phyloP scores from a whole-genome alignment of 352 stramenopile species.

The Phytophthora podocarpi region DNA sequence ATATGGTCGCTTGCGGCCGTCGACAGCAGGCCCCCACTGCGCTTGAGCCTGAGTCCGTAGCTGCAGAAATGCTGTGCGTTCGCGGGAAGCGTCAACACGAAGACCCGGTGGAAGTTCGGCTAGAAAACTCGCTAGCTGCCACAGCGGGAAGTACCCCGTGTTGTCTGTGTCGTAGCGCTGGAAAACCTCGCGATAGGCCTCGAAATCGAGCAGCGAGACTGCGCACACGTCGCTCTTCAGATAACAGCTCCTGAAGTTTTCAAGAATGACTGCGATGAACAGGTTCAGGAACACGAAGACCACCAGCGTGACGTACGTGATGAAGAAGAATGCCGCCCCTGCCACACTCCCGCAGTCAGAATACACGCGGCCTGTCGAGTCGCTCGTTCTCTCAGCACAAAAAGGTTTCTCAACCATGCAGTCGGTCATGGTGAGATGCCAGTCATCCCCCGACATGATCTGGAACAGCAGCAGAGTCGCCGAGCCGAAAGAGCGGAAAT shows the following conservation, averaged over 20 bases:
- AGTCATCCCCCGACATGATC: slow-evolving; percentile 85
- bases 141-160: slow-evolving; percentile 64
- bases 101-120: slow-evolving; percentile 58
- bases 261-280: slow-evolving; percentile 83
- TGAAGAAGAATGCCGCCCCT: slow-evolving; percentile 62
- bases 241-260: slow-evolving; percentile 86
- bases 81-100: slow-evolving; percentile 41
- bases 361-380: slow-evolving; percentile 39
- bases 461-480: slow-evolving; percentile 75
- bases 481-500: slow-evolving; percentile 71
- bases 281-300: slow-evolving; percentile 87
- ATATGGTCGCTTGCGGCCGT: slow-evolving; percentile 56
- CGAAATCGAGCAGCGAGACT: slow-evolving; percentile 79
- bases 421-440: slow-evolving; percentile 84
- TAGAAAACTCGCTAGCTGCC: slow-evolving; percentile 68
- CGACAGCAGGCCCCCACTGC: slow-evolving; percentile 36
- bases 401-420: slow-evolving; percentile 67
- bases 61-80: slow-evolving; percentile 71
- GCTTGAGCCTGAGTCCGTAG: slow-evolving; percentile 71
- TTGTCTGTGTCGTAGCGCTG: slow-evolving; percentile 61
- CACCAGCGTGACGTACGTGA: slow-evolving; percentile 75
- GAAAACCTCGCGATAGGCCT: slow-evolving; percentile 75
- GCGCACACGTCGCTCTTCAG: slow-evolving; percentile 75
- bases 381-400: slow-evolving; percentile 52
- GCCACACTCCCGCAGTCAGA: slow-evolving; percentile 66